phyloP scores from a whole-genome alignment of 2,329 filamentous ascomycete genomes.

The Fusarium ambrosium region DNA sequence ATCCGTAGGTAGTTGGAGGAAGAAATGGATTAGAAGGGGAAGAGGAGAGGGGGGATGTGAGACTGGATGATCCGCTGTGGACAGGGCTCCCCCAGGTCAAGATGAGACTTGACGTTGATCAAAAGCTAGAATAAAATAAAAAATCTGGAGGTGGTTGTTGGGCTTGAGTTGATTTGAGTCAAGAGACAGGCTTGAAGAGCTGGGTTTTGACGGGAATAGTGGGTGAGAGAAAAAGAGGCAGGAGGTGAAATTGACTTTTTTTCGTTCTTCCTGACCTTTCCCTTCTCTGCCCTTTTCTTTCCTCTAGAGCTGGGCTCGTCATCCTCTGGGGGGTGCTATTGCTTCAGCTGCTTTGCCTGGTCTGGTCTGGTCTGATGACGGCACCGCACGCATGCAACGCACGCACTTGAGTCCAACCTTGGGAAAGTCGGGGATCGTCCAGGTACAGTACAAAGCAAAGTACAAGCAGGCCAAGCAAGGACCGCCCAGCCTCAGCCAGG shows the following conservation, averaged over 20 bases:
- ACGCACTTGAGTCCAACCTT: constrained; percentile 12
- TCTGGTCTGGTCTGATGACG: constrained; percentile 30
- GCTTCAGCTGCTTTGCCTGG: not conserved
- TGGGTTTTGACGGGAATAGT: not conserved
- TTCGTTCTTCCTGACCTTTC: not conserved
- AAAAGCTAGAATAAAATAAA: constrained; percentile 7
- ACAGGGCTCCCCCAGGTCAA: constrained; percentile 31
- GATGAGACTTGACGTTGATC: constrained; percentile 37
- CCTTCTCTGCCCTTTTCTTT: not conserved
- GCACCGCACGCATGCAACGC: constrained; percentile 12
- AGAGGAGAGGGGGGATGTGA: not conserved
- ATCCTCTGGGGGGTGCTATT: not conserved
- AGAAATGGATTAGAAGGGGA: constrained; percentile 4
- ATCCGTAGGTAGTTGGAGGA: constrained; percentile 11
- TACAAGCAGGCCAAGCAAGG: not conserved
- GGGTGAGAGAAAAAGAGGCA: not conserved
- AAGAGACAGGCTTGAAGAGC: not conserved
- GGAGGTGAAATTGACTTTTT: constrained; percentile 1
- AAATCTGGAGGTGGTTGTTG: constrained; percentile 12
- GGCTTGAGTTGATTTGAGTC: constrained; percentile 8
- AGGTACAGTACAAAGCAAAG: constrained; percentile 5
- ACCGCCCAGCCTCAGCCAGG: constrained; percentile 22
- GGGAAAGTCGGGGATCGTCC: constrained; percentile 26
- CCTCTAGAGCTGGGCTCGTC: not conserved
- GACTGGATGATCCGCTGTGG: constrained; percentile 28